Conservation (phyloP, 805 yeast genomes). For the Candida verbasci region DNA sequence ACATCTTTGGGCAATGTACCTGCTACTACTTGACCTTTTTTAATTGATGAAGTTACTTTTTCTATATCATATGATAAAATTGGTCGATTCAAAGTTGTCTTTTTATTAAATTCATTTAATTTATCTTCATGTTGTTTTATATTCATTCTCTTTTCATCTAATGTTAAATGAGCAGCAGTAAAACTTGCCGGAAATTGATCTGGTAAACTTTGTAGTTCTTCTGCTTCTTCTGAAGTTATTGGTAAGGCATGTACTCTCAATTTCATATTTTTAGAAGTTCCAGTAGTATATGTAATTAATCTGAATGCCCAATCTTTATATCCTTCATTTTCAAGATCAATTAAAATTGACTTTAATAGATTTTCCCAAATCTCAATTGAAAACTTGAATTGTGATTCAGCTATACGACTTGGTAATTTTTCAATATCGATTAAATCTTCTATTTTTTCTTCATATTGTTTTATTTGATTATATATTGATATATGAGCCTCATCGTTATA, state of each 20-base stretch:
- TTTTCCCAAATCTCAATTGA: conserved; percentile 50
- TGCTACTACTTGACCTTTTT: neutral
- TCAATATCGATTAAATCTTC: conserved; percentile 13
- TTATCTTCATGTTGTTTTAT: conserved; percentile 20
- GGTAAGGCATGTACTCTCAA: conserved; percentile 26
- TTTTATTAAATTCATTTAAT: conserved; percentile 21
- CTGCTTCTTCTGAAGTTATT: conserved; percentile 16
- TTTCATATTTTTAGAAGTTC: neutral
- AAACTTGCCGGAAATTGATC: conserved; percentile 26
- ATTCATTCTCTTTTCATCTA: conserved; percentile 19
- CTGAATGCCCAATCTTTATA: conserved; percentile 19
- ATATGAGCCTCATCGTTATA: conserved; percentile 11
- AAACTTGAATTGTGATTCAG: conserved; percentile 62
- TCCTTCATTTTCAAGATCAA: conserved; percentile 20
- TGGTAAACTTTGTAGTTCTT: conserved; percentile 20
- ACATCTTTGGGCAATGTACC: neutral
- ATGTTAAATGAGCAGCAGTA: conserved; percentile 18
- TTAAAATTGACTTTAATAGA: conserved; percentile 21
- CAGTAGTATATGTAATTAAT: conserved; percentile 15
- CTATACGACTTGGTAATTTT: conserved; percentile 45
- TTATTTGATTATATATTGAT: neutral
- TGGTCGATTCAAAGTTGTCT: conserved; percentile 11
- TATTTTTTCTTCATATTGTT: neutral
- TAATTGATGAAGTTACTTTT: neutral
- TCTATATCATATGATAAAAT: conserved; percentile 2